Evolutionary conservation across 2,329 filamentous ascomycete genomes (phyloP).

Genomic region (Helminthosporium solani): DNA sequence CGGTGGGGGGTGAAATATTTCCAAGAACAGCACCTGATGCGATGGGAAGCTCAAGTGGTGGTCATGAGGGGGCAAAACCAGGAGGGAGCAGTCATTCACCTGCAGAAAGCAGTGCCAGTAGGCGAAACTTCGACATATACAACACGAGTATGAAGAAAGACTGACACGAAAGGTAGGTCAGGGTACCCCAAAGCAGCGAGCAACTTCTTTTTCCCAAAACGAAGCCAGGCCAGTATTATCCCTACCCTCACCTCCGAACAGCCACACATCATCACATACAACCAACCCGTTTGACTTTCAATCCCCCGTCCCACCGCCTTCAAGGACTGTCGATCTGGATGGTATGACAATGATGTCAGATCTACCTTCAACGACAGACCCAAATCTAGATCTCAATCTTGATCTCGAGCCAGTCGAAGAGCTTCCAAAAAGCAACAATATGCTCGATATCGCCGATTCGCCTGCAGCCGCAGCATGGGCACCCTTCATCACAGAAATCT

Average conservation of each 20-base stretch:
- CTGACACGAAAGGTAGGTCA: constrained; percentile 25
- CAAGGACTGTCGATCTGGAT: constrained; percentile 29
- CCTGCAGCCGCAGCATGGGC: constrained; percentile 28
- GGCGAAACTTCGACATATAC: constrained; percentile 11
- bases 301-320: constrained; percentile 7
- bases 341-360: constrained; percentile 33
- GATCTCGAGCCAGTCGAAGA: constrained; percentile 19
- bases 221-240: constrained; percentile 16
- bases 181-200: constrained; percentile 21
- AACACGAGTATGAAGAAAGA: constrained; percentile 3
- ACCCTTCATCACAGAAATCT: constrained; percentile 35
- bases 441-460: constrained; percentile 18
- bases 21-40: constrained; percentile 10
- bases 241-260: constrained; percentile 11
- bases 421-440: constrained; percentile 9
- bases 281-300: constrained; percentile 17
- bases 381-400: constrained; percentile 11
- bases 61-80: background rate
- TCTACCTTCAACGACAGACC: constrained; percentile 6
- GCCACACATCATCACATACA: constrained; percentile 1
- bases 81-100: constrained; percentile 17
- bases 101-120: constrained; percentile 27
- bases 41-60: background rate
- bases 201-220: constrained; percentile 12
- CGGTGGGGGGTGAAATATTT: constrained; percentile 27